Evolutionary conservation across 1,284 basidiomycete genomes (phyloP), one percentile per base, ranked within the genome.

Genomic region (Phellinidium pouzarii): DNA sequence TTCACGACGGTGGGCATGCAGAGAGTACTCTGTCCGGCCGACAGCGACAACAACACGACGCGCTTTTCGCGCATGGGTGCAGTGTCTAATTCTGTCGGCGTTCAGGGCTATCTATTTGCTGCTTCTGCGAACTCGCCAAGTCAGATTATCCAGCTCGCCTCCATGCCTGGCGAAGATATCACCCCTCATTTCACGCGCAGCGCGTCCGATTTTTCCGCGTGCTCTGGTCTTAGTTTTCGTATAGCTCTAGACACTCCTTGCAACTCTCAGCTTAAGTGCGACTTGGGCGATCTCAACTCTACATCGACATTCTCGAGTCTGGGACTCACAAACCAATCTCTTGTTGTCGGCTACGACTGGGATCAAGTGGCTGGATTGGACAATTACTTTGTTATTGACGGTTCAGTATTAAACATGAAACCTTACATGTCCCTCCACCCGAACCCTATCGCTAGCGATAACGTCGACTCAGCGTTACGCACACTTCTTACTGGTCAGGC

Each of bases 1-100:
- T 99, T 98, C 68, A 78, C 88, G 55, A 99, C 96, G 44, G 91
- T 99, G 64, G 96, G 94, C 17, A 82, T 97, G 53, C 92, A 97
- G 69, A 84, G 84, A 58, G 89, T 91, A 20, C 78, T 99, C 26
- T 99, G 95, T 72, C 94, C 94, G 0, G 75, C 72, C 5, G 76
- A 75, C 48, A 73, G 78, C 48, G 79, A 74, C 34, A 68, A 79
- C 50, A 58, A 74, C 6, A 81, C 84, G 55, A 76, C 73, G 66
- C 77, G 75, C 31, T 91, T 94, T 68, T 74, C 87, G 53, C 74
- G 84, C 52, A 75, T 88, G 12, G 78, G 82, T 9, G 73, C 81
- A 25, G 65, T 66, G 1, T 55, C 71, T 53, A 81, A 78, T 43
- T 84, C 83, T 4, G 74, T 99, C 53, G 88, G 88, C 55, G 74